phyloP scores from a whole-genome alignment of 164 flowering plant species.

The Vitis cinerea region DNA sequence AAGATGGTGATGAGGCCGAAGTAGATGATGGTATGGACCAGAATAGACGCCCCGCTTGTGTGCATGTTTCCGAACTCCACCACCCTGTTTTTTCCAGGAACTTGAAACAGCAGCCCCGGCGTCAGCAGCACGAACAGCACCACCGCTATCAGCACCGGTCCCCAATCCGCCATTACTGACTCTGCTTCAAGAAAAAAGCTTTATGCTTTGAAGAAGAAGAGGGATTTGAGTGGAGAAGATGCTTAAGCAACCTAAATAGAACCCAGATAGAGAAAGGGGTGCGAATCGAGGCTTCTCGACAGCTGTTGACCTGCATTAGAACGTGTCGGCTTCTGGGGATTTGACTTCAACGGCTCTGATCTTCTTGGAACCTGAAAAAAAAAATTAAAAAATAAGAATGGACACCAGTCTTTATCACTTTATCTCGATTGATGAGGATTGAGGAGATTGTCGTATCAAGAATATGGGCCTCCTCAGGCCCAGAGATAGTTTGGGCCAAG shows the following conservation, averaged over 20 bases:
- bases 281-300: slow-evolving; percentile 6
- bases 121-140: slow-evolving; percentile 44
- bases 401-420: too few relatives aligned
- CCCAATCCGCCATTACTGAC: slow-evolving; percentile 47
- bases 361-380: neutral
- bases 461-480: too few relatives aligned
- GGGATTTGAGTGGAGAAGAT: neutral
- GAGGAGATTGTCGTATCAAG: too few relatives aligned
- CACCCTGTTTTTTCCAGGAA: slow-evolving; percentile 31
- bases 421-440: too few relatives aligned
- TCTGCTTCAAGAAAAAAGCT: neutral
- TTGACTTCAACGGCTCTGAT: slow-evolving; percentile 10
- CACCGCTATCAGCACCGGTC: slow-evolving; percentile 43
- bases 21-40: slow-evolving; percentile 32
- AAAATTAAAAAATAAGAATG: too few relatives aligned
- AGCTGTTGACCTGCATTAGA: neutral
- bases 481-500: too few relatives aligned
- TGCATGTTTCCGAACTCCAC: slow-evolving; percentile 42
- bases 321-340: neutral
- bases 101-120: slow-evolving; percentile 50
- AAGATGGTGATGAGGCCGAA: slow-evolving; percentile 41
- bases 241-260: too few relatives aligned
- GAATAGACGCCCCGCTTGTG: slow-evolving; percentile 35
- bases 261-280: neutral
- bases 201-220: neutral